Percentiles rank a stretch among this genome's conserved stretches.
Evolutionary conservation across 306 rosid genomes (phyloP).

Genomic region (Castanea sativa): DNA sequence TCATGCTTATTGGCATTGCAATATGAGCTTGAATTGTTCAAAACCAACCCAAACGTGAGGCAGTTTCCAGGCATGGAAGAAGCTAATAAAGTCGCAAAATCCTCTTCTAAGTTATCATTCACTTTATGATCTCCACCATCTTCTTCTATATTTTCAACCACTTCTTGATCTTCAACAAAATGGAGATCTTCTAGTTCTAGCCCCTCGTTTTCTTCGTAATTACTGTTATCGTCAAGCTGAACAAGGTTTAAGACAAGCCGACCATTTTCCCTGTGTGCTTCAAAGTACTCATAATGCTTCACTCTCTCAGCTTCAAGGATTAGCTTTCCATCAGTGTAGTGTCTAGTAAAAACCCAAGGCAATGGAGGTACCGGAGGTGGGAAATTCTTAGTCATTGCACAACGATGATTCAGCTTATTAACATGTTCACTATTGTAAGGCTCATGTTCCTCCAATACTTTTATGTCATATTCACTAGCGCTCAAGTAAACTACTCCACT

Average conservation of each 20-base stretch:
- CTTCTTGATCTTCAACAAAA: background rate
- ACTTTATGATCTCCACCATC: background rate
- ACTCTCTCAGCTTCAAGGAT: constrained; percentile 32
- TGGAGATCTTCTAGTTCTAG: background rate
- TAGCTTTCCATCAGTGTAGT: constrained; percentile 43
- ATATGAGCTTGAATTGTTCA: constrained; percentile 5
- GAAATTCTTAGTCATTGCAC: constrained; percentile 10
- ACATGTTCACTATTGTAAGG: too few species aligned
- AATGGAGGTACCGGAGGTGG: constrained; percentile 51
- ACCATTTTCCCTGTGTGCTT: constrained; percentile 42
- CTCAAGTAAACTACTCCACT: constrained; percentile 50
- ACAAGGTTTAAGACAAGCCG: constrained; percentile 44
- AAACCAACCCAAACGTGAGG: background rate
- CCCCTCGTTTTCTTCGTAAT: background rate
- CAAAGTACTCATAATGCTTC: constrained; percentile 25
- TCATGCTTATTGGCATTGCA: constrained; percentile 14
- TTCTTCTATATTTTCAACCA: background rate
- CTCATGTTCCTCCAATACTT: background rate
- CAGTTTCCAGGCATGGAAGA: background rate
- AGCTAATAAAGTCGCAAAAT: background rate
- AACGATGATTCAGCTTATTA: background rate
- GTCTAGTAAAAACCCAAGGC: constrained; percentile 47
- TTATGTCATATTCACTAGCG: background rate
- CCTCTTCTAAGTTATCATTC: constrained; percentile 2
- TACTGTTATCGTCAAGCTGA: background rate